Base-by-base conservation (phyloP, 306 rosid genomes). In the Oemleria cerasiformis region DNA sequence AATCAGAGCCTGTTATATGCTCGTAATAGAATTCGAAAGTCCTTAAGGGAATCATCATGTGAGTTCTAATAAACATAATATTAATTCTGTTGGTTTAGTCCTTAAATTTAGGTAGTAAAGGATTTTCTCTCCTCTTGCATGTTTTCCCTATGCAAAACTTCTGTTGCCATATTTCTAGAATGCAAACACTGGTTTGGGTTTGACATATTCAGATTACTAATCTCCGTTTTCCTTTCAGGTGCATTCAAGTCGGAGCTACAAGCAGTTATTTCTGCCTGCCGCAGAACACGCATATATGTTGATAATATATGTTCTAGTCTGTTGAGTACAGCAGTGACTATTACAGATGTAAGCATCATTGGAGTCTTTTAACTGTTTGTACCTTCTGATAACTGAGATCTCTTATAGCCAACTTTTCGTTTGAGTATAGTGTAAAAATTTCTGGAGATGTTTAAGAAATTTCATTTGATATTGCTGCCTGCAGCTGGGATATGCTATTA, bases 401-500 rank as follows among this genome's bases (percentile, higher is more conserved):
- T 39, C 6, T 14, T 16, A 49, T 42, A 48, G 58, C 19, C 16
- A 13, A 43, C 64, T 71, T 57, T 12, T 43, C 14, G 2, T 38
- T 48, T 41, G 41, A 16, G 5, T 30, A 45, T 23, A 6, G 65
- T 48, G 11, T 48, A 51, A 51, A 68, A 8, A 68, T 40, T 53
- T 49, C 34, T 47, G 30, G 41, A 63, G 9, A 17, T 42, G 14
- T 5, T 19, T 23, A 16, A 30, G 42, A 60, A 57, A 48, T 38
- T 65, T 71, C 67, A 72, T 77, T 50, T 73, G 62, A 64, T 70
- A 49, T 42, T 71, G 50, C 63, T 80, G 40, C 73, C 72, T 77
- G 90, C 89, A 94, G 97, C 80, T 86, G 62, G 99, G 99, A 65
- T 94, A 91, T 73, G 96, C 88, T 67, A 75, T 79, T 73, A 86